Percentiles rank a stretch among this genome's conserved stretches.
Conservation (phyloP, 306 rosid genomes). For the Datisca glomerata region DNA sequence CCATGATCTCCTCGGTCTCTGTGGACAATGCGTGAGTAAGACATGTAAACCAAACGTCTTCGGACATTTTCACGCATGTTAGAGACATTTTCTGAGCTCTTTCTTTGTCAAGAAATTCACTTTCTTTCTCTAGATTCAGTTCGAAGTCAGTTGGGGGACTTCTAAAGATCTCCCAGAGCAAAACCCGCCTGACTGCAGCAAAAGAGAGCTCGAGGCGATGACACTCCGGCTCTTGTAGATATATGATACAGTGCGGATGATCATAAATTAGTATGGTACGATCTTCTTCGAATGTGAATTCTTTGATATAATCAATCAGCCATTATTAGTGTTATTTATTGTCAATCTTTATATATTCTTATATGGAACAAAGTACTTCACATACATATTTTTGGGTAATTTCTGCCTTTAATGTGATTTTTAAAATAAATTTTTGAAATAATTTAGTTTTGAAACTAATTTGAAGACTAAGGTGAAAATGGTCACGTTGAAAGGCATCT, state of each 20-base stretch:
- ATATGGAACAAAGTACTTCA: too few species aligned
- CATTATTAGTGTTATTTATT: too few species aligned
- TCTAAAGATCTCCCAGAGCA: slow-evolving; percentile 1
- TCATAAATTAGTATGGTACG: background rate
- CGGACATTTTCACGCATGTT: slow-evolving; percentile 78
- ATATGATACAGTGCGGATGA: background rate
- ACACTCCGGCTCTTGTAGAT: background rate
- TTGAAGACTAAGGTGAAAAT: too few species aligned
- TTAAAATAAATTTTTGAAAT: too few species aligned
- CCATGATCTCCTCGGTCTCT: slow-evolving; percentile 99
- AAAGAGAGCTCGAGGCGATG: background rate
- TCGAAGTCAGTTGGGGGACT: background rate
- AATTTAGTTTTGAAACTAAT: too few species aligned
- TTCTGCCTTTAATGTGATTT: too few species aligned
- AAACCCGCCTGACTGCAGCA: too few species aligned
- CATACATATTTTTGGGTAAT: too few species aligned
- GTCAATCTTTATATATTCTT: too few species aligned
- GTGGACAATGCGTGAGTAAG: slow-evolving; percentile 93
- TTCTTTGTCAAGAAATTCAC: background rate
- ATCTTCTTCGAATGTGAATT: too few species aligned
- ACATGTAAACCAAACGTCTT: slow-evolving; percentile 90
- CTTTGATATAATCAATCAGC: too few species aligned
- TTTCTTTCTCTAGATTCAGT: slow-evolving; percentile 2
- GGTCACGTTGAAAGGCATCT: too few species aligned
- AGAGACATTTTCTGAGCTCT: slow-evolving; percentile 50